Base-by-base conservation (phyloP, 768 basidiomycete genomes). In the Calocybe gangraenosa region DNA sequence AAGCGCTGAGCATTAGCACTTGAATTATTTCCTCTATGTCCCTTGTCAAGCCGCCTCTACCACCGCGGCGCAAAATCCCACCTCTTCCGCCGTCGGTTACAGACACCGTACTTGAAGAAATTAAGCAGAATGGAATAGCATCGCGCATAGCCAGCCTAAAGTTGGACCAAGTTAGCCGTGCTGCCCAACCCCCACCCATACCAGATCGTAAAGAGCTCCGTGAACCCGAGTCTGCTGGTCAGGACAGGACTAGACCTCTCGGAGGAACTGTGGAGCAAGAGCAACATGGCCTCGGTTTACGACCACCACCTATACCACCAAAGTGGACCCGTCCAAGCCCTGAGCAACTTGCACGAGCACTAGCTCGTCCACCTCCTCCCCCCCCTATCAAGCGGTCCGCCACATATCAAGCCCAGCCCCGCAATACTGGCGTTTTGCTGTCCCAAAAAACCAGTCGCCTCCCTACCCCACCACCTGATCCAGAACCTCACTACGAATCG, bases 311-410 rank as follows among this genome's bases (percentile, higher is more conserved):
- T 37, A 47, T 55, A 32, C 56, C 56, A 23, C 49, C 55, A 14
- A 46, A 47, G 36, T 51, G 51, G 56, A 46, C 51, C 33, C 46
- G 50, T 19, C 51, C 50, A 1, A 51, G 41, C 25, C 33, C 51
- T 35, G 53, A 44, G 3, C 46, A 59, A 15, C 46, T 59, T 7
- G 51, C 49, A 18, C 58, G 58, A 34, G 51, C 64, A 22, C 54
- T 70, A 7, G 65, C 64, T 30, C 61, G 68, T 33, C 60, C 51
- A 19, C 64, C 65, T 10, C 65, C 68, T 4, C 64, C 66, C n/a
- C 66, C 66, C 18, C 64, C 65, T 7, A 46, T 21, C 35, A 49
- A 37, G 41, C 44, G 19, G 17, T 36, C 40, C 41, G 6, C 28
- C 19, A 18, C 21, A 34, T 22, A 15, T 30, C 40, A 17, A 46